Evolutionary conservation across 2,329 filamentous ascomycete genomes (phyloP), one percentile per base, ranked within the genome.

Genomic region (Huntiella decipiens): DNA sequence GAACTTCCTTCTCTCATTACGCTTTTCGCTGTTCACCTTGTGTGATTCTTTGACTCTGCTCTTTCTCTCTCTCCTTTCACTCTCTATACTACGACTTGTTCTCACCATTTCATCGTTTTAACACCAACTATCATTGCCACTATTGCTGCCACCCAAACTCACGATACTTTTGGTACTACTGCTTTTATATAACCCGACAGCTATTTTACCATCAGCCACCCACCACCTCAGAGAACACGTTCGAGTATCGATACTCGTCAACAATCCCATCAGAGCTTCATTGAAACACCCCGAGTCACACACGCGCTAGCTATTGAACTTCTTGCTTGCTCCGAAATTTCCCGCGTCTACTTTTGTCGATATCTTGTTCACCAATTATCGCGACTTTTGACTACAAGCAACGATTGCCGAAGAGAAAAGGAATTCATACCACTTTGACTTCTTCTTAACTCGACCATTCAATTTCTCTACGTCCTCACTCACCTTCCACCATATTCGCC

Each of bases 51-150:
- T 54, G 53, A 54, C 49, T 52, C 51, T 55, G 57, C 54, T 52
- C 50, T 56, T 55, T 56, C 55, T 52, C 50, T 56, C 54, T 49
- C 54, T 50, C 56, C 57, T 53, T 55, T 55, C 56, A 54, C 55
- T 51, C 52, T 55, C 55, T 57, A 57, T 57, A 56, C 32, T 41
- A 11, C 43, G 3, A 32, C 33, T 22, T 12, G 33, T 44, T 17
- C 28, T 13, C 32, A 38, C 33, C 13, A 5, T 19, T 13, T 36
- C 38, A 28, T 28, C 22, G 22, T 1, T 28, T 10, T 28, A 19
- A 19, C 17, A 19, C 17, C 4, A 19, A 1, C 17, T 19, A 19
- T 19, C 38, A 16, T 37, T 28, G 34, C 28, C 19, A 22, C 35
- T 13, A 15, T 32, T 33, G 22, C 31, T 36, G 16, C 10, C 40